Evolutionary conservation across 768 basidiomycete genomes (phyloP).

Genomic region (Trametes maxima): DNA sequence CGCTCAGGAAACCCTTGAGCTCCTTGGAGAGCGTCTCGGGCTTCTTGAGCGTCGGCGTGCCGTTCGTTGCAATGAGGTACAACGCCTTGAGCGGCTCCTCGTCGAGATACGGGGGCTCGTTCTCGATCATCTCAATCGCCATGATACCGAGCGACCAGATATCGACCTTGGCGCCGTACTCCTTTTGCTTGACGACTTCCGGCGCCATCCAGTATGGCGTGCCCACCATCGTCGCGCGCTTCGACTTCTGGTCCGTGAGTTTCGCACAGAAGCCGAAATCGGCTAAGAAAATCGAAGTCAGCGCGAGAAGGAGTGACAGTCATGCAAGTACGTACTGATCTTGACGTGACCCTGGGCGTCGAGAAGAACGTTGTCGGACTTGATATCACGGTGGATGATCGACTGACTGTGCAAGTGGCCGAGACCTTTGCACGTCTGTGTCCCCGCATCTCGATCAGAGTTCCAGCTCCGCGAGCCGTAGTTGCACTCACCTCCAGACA

Average conservation of each 20-base stretch:
- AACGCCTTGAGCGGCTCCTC: constrained; percentile 94
- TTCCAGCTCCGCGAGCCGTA: not conserved
- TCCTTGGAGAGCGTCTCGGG: constrained; percentile 91
- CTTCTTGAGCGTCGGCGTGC: constrained; percentile 96
- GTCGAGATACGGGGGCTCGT: constrained; percentile 93
- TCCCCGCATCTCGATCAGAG: not conserved
- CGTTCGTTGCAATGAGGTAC: constrained; percentile 96
- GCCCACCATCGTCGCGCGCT: constrained; percentile 98
- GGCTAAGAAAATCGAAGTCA: constrained; percentile 48
- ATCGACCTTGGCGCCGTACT: constrained; percentile 95
- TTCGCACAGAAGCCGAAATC: constrained; percentile 98
- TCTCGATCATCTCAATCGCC: constrained; percentile 99
- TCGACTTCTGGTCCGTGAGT: constrained; percentile 93
- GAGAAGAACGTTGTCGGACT: constrained; percentile 93
- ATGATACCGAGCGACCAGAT: constrained; percentile 98
- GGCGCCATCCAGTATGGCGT: constrained; percentile 99
- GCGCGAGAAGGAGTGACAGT: not conserved
- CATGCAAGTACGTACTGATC: constrained; percentile 71
- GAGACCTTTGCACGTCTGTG: constrained; percentile 91
- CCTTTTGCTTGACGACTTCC: constrained; percentile 97
- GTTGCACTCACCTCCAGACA: constrained; percentile 72
- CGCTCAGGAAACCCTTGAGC: constrained; percentile 94
- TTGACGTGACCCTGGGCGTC: constrained; percentile 93
- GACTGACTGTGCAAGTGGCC: constrained; percentile 91
- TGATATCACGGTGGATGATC: constrained; percentile 98